Evolutionary conservation across 495 filamentous ascomycete species (phyloP), one percentile per base, ranked within the genome.

Genomic region (Patellaria atrata): DNA sequence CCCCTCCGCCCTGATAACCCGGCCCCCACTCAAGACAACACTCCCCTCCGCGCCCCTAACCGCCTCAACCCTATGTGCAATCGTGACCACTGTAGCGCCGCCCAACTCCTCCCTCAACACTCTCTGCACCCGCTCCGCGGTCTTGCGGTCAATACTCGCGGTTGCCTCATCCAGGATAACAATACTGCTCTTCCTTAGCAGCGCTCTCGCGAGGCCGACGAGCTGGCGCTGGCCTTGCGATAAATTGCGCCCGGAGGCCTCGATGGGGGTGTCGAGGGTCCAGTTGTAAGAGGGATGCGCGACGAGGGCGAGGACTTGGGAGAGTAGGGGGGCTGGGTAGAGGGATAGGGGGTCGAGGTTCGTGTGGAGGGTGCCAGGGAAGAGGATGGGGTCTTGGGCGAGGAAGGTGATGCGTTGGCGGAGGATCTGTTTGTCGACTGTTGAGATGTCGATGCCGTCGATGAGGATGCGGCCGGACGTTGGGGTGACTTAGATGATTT

Each of bases 51-150:
- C 81, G 48, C 78, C 70, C 53, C 67, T 68, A n/a, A 85, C 79
- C 15, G 80, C 80, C 52, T 85, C 81, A 16, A 81, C 49, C 27
- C 80, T 72, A 65, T 92, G 83, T 26, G 82, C 83, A 56, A 92
- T 84, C 3, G 79, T 85, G 30, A 92, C 75, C 10, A 92, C 82
- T 2, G 83, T 92, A 41, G 79, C 85, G 23, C 75, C 60, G 30
- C 55, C 61, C 59, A 89, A 61, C 61, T 87, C 82, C 44, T 81
- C 74, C 20, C 77, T 56, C 35, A 92, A 51, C 22, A 89, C 61
- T 46, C 72, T 63, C 60, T 92, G 82, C 29, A 89, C 82, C 35
- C 75, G 64, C 45, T 70, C 56, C n/a, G 79, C 78, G 1, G 79
- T 89, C 51, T 76, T 72, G 41, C 65, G 65, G 46, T 92, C 83